Evolutionary conservation across 2,329 filamentous ascomycete genomes (phyloP).

Genomic region (Trichoderma sp.): DNA sequence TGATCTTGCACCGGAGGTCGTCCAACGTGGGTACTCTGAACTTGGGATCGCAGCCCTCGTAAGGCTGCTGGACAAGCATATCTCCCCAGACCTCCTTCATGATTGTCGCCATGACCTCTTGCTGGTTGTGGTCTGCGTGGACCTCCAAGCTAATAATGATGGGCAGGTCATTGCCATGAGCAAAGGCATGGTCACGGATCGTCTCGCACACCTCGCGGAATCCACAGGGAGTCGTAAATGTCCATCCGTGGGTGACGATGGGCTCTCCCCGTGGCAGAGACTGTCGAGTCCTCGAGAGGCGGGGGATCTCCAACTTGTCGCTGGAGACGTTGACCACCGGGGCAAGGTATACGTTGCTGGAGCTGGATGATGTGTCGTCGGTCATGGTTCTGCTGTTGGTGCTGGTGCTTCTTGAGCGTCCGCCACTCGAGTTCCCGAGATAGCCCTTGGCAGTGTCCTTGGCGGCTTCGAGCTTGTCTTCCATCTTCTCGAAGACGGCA

Average conservation of each 20-base stretch:
- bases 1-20: constrained; percentile 74
- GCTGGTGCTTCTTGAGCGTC: constrained; percentile 42
- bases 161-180: constrained; percentile 70
- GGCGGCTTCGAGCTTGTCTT: constrained; percentile 31
- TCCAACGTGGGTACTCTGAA: constrained; percentile 66
- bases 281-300: constrained; percentile 26
- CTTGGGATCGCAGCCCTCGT: constrained; percentile 49
- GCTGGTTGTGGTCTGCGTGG: constrained; percentile 77
- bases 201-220: constrained; percentile 85
- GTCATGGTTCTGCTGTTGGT: constrained; percentile 34
- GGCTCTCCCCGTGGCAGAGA: constrained; percentile 59
- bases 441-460: constrained; percentile 28
- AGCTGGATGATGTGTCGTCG: constrained; percentile 33
- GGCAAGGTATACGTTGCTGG: constrained; percentile 30
- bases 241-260: constrained; percentile 78
- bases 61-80: constrained; percentile 63
- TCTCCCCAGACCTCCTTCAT: constrained; percentile 86
- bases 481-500: constrained; percentile 39
- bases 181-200: constrained; percentile 76
- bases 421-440: constrained; percentile 30
- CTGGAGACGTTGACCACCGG: constrained; percentile 34
- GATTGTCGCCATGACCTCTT: constrained; percentile 88
- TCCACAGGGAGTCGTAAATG: constrained; percentile 78
- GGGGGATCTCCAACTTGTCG: constrained; percentile 36
- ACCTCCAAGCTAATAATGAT: constrained; percentile 92